Evolutionary conservation across 345 rosid species (phyloP).

Genomic region (Chamaenerion angustifolium): DNA sequence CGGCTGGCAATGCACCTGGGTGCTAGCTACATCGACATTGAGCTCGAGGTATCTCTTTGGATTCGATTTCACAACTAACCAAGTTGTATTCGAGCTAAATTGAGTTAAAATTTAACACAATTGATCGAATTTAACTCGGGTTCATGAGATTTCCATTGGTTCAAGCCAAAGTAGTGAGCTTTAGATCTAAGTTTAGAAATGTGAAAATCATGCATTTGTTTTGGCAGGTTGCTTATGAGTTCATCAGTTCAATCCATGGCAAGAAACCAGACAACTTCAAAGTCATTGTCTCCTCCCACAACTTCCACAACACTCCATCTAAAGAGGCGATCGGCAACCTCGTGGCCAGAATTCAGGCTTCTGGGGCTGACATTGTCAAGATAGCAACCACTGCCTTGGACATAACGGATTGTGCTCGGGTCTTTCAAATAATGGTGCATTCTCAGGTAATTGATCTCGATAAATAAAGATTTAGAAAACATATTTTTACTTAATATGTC

Average conservation of each 20-base stretch:
- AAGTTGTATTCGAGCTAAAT: no score
- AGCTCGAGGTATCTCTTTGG: constrained; percentile 28
- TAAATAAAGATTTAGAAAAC: no score
- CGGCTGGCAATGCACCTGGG: constrained; percentile 30
- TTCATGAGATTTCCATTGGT: not conserved
- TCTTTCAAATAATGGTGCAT: constrained; percentile 25
- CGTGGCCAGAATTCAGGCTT: constrained; percentile 22
- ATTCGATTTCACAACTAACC: no score
- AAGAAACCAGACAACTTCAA: constrained; percentile 13
- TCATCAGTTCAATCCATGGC: constrained; percentile 14
- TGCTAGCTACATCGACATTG: constrained; percentile 46
- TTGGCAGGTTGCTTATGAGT: constrained; percentile 30
- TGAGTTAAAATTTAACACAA: no score
- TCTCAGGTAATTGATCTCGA: constrained; percentile 16
- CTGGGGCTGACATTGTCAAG: constrained; percentile 35
- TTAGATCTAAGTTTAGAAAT: not conserved
- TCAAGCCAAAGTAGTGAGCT: not conserved
- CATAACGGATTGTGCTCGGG: constrained; percentile 33
- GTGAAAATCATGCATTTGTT: constrained; percentile 5
- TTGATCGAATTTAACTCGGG: no score
- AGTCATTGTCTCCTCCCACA: constrained; percentile 31
- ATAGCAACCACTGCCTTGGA: constrained; percentile 24
- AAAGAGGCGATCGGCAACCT: constrained; percentile 25
- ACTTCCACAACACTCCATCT: constrained; percentile 23
- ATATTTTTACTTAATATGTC: no score